These are phyloP conservation scores for Candida ovalis DNA, from an alignment of 805 yeast genomes.

Conservation along the genomic window DNA sequence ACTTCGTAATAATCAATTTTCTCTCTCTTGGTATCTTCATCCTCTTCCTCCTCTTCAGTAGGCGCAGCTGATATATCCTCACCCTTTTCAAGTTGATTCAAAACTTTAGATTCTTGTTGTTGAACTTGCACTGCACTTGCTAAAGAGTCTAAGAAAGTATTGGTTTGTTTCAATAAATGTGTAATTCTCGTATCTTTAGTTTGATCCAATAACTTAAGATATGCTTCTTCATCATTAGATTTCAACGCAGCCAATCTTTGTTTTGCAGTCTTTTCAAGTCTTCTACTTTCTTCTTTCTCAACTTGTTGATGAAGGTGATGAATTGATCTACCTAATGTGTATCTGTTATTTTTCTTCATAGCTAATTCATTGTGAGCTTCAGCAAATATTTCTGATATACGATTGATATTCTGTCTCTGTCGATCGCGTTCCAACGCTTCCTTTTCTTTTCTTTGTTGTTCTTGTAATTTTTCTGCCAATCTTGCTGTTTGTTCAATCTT, in stretches of 20 bases:
- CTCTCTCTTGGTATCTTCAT: slow-evolving; percentile 53
- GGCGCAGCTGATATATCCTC: slow-evolving; percentile 14
- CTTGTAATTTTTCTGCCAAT: slow-evolving; percentile 71
- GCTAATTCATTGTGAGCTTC: slow-evolving; percentile 29
- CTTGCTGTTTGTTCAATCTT: slow-evolving; percentile 72
- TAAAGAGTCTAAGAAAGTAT: slow-evolving; percentile 69
- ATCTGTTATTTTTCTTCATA: slow-evolving; percentile 29
- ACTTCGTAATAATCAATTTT: slow-evolving; percentile 78
- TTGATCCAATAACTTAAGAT: slow-evolving; percentile 76
- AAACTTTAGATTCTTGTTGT: slow-evolving; percentile 50
- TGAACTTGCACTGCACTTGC: slow-evolving; percentile 78
- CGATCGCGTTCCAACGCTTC: slow-evolving; percentile 45
- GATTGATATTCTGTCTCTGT: slow-evolving; percentile 46
- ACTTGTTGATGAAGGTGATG: slow-evolving; percentile 49
- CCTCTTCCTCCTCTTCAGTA: slow-evolving; percentile 23
- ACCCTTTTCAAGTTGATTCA: slow-evolving; percentile 27
- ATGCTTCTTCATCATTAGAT: slow-evolving; percentile 86
- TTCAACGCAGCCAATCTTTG: slow-evolving; percentile 84
- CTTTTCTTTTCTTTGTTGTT: slow-evolving; percentile 62
- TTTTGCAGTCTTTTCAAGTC: slow-evolving; percentile 76
- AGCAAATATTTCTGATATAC: slow-evolving; percentile 32
- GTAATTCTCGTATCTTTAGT: slow-evolving; percentile 87
- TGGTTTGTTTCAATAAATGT: slow-evolving; percentile 76
- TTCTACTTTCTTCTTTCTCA: slow-evolving; percentile 73
- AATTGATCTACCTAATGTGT: slow-evolving; percentile 33